Conservation (phyloP, 2,329 filamentous ascomycete genomes). For the Pseudonectria buxi region DNA sequence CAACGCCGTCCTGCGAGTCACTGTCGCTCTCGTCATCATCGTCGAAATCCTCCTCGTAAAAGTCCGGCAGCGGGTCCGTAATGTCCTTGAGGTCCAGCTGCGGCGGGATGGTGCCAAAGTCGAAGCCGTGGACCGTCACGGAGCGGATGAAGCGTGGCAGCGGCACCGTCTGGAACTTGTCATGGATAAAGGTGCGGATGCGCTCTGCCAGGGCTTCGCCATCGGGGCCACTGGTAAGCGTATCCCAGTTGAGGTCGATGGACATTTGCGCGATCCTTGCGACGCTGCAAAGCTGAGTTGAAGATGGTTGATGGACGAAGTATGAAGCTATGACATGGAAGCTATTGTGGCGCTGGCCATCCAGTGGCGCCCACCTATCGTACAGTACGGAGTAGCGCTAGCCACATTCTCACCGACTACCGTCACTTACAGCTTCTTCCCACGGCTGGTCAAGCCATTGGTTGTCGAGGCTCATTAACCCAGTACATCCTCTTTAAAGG, state of each 20-base stretch:
- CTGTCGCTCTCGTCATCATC: constrained; percentile 34
- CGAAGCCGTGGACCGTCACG: constrained; percentile 88
- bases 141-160: constrained; percentile 95
- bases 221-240: constrained; percentile 81
- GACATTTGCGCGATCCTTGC: constrained; percentile 57
- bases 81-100: constrained; percentile 93
- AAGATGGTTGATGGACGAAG: no score
- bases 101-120: constrained; percentile 78
- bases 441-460: no score
- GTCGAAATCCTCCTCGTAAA: constrained; percentile 77
- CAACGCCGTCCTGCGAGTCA: constrained; percentile 12
- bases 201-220: constrained; percentile 75
- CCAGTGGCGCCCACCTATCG: no score
- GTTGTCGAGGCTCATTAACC: no score
- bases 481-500: no score
- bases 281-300: no score
- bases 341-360: no score
- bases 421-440: no score
- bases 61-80: constrained; percentile 89
- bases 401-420: no score
- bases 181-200: constrained; percentile 90
- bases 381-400: no score
- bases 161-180: constrained; percentile 86
- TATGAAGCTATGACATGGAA: no score
- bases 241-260: constrained; percentile 95